phyloP scores from a whole-genome alignment of 2,329 filamentous ascomycete genomes.

The Colletotrichum simmondsii region DNA sequence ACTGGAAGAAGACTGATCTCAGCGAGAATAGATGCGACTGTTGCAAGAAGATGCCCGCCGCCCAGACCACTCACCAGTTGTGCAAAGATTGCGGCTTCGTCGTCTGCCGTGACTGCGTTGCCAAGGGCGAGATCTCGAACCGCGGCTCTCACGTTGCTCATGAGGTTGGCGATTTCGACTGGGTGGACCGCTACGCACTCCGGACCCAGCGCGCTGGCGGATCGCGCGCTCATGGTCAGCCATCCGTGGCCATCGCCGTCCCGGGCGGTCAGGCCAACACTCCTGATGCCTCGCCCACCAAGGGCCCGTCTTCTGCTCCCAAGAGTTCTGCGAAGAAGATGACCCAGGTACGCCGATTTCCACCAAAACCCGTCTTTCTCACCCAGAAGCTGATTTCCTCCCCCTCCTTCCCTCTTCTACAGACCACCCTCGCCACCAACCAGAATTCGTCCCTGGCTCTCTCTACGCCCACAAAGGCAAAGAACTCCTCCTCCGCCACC shows the following conservation, averaged over 20 bases:
- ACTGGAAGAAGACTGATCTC: not conserved
- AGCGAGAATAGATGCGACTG: not conserved
- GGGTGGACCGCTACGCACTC: not conserved
- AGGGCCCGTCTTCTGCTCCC: not conserved
- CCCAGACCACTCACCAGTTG: not conserved
- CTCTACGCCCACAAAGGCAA: not conserved
- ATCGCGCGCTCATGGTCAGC: not conserved
- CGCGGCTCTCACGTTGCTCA: not conserved
- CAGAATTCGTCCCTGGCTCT: not conserved
- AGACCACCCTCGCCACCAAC: not conserved
- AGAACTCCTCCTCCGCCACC: not conserved
- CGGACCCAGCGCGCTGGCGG: too few species aligned
- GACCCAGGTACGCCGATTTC: not conserved
- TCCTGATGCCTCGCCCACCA: not conserved
- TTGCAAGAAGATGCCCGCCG: not conserved
- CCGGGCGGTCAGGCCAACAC: not conserved
- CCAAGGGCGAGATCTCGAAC: not conserved
- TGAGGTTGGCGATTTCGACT: not conserved
- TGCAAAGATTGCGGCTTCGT: not conserved
- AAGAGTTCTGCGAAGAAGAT: not conserved
- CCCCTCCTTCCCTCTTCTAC: not conserved
- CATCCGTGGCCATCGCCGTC: not conserved
- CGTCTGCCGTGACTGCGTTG: conserved; percentile 2
- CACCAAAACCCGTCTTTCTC: not conserved
- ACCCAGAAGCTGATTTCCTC: not conserved